Percentiles rank a stretch among this genome's conserved stretches.
These are phyloP conservation scores for Fusarium nisikadoi DNA, from an alignment of 2,329 filamentous ascomycete genomes.

Conservation along the genomic window DNA sequence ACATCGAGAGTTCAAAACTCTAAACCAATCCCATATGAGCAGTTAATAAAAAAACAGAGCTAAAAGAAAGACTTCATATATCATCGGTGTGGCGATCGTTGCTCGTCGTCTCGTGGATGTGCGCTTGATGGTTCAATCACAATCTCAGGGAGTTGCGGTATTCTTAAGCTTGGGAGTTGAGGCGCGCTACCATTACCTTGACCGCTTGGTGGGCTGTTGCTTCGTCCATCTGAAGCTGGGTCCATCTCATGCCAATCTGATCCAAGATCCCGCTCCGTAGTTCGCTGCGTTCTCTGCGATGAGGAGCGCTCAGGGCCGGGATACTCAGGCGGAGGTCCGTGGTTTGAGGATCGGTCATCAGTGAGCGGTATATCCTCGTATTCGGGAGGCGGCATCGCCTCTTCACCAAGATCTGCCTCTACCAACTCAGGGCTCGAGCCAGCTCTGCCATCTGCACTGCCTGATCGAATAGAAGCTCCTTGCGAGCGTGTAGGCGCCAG, in stretches of 20 bases:
- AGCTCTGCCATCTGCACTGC: conserved; percentile 51
- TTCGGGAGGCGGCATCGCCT: conserved; percentile 62
- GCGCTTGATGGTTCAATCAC: conserved; percentile 64
- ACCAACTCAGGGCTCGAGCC: conserved; percentile 64
- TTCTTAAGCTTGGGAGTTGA: conserved; percentile 63
- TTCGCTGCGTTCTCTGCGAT: conserved; percentile 44
- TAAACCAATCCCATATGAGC: conserved; percentile 2
- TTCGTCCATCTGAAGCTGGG: conserved; percentile 5
- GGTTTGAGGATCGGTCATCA: conserved; percentile 55
- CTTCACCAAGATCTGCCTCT: conserved; percentile 61
- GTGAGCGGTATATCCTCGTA: conserved; percentile 63
- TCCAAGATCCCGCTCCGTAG: conserved; percentile 32
- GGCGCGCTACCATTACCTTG: conserved; percentile 55
- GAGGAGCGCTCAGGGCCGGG: conserved; percentile 51
- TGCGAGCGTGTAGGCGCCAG: conserved; percentile 52
- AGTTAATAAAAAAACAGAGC: background rate
- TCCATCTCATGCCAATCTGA: conserved; percentile 18
- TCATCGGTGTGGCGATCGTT: conserved; percentile 29
- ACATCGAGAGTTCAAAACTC: conserved; percentile 7
- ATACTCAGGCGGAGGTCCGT: conserved; percentile 65
- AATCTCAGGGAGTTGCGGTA: conserved; percentile 65
- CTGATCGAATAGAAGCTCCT: conserved; percentile 56
- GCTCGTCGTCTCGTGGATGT: conserved; percentile 38
- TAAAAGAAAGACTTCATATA: conserved; percentile 10
- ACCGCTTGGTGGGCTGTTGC: conserved; percentile 1